Base-by-base conservation (phyloP, 805 yeast species). In the Grigorovia jiainica region DNA sequence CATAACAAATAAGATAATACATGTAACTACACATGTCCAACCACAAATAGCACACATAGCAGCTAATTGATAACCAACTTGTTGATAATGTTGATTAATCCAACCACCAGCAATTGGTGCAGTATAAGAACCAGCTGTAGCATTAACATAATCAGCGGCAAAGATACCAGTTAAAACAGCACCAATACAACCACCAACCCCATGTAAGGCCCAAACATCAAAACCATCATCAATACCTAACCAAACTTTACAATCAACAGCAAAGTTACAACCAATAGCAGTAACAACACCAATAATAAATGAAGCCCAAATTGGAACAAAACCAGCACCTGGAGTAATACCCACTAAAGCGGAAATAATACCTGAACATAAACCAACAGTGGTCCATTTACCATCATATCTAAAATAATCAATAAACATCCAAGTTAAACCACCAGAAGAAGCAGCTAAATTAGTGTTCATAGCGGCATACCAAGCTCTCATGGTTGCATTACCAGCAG, bases 291-390 rank as follows among this genome's bases (percentile, higher is more conserved):
- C 97, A 56, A 89, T 83, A 46, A 84, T 76, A 36, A 87, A 79
- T 2, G 96, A 76, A 45, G 87, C 77, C 78, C 89, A 90, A 44
- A 90, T 79, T 43, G 97, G 97, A 39, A 90, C 95, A 59, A 70
- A 89, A 49, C 97, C 97, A 17, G 97, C 97, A 48, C 90, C 97
- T 38, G 98, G 97, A 2, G 97, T 90, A 48, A 90, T 81, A 58
- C 92, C 92, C 38, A 92, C 97, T 47, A 90, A 75, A 48, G 97
- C 98, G 27, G 95, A 83, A 61, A 92, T 77, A 46, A 87, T 82
- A 57, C 98, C 98, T 41, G 87, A 81, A 65, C 97, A 87, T 64
- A 90, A 73, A 50, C 97, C 97, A 42, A 87, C 87, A 21, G 95
- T 79, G 43, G 95, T 85, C 90, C 94, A 87, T 60, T 85, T 84